Conservation (phyloP, 176 grass and related monocot genomes). For the Luzula sylvatica region DNA sequence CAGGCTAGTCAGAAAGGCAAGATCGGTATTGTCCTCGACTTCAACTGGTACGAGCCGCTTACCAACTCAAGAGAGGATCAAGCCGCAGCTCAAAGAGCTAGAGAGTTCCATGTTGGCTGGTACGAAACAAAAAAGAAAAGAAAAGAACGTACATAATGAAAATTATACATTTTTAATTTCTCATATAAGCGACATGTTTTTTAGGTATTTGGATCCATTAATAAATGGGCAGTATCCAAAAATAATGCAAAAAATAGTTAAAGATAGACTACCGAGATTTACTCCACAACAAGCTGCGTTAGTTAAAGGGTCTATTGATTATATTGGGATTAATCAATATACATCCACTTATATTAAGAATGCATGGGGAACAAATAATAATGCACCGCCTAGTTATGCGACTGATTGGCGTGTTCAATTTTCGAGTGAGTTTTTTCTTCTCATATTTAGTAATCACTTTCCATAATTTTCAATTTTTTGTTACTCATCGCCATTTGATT, state of each 20-base stretch:
- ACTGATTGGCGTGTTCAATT: conserved; percentile 65
- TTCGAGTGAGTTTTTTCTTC: conserved; percentile 35
- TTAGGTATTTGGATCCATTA: conserved; percentile 60
- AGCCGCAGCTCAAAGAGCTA: conserved; percentile 48
- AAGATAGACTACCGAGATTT: conserved; percentile 61
- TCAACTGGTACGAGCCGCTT: conserved; percentile 54
- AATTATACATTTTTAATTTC: neutral
- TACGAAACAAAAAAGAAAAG: conserved; percentile 1
- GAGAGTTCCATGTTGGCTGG: conserved; percentile 62
- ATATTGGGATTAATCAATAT: conserved; percentile 81
- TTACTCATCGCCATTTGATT: neutral
- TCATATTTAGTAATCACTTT: neutral
- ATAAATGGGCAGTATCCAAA: conserved; percentile 47
- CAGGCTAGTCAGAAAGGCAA: conserved; percentile 34
- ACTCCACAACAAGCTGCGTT: conserved; percentile 49
- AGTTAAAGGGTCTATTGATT: conserved; percentile 81
- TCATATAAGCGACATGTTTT: conserved; percentile 7
- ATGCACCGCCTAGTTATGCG: conserved; percentile 47
- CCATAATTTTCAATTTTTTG: neutral
- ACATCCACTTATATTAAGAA: conserved; percentile 71
- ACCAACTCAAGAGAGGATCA: conserved; percentile 32
- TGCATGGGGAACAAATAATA: conserved; percentile 23
- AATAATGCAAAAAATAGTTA: conserved; percentile 57
- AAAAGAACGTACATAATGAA: no score
- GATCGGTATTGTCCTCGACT: conserved; percentile 54